Base-by-base conservation (phyloP, 2,329 filamentous ascomycete species). In the Xylariaceae sp. region DNA sequence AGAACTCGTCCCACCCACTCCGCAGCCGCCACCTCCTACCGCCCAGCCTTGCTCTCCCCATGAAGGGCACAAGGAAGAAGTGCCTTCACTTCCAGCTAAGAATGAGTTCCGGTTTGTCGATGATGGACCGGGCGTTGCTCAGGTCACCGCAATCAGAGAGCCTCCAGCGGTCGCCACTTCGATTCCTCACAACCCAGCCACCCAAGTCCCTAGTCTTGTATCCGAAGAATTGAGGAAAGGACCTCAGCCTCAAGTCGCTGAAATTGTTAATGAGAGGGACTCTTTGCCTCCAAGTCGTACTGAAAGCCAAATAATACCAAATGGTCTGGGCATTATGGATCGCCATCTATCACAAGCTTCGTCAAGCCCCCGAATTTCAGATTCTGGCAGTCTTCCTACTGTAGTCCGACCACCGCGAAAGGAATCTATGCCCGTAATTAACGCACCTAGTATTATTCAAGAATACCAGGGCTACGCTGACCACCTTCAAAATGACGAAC, bases 1-100 rank as follows among this genome's bases (percentile, higher is more conserved):
- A 57, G 82, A 80, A 0, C 62, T 79, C 15, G 75, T 77, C 15
- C 73, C 73, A 59, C 75, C 63, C 33, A 65, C 67, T 45, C 59
- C 69, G 36, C 61, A 58, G n/a, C 55, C 54, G 18, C 58, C 64
- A 1, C 60, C 65, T 48, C 61, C 67, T 37, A 55, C 60, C 37
- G 65, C 62, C 7, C 62, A 66, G 24, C 62, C 59, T 23, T 48
- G 57, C 9, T 41, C 42, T n/a, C 20, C 41, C 7, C 49, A 44
- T 10, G 56, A 58, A 21, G 53, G 53, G 9, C 47, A 53, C 9
- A 36, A 18, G 11, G 57, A 56, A 43, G 59, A 15, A 41, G 7
- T 33, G 21, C 35, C 61, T 24, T 39, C 53, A 3, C 30, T 55
- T 4, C 61, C 65, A 15, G 44, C 54, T 2, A 70, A 69, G 54